Evolutionary conservation across 2,329 filamentous ascomycete species (phyloP).

Genomic region (Alternaria metachromatica): DNA sequence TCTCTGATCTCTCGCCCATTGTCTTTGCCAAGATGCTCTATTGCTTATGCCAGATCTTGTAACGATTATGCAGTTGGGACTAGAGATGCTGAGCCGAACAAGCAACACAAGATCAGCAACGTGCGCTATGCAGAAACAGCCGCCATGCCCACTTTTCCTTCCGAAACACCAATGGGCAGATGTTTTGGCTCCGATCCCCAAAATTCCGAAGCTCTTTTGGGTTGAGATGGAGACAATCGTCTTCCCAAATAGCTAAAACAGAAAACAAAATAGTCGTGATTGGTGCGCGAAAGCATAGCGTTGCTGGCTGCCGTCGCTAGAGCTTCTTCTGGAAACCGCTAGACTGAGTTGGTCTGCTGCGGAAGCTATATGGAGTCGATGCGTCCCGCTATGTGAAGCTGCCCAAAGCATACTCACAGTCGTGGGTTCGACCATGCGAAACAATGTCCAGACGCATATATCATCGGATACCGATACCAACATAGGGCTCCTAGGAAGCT

Average conservation of each 20-base stretch:
- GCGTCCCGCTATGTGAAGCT: not conserved
- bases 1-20: not conserved
- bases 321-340: not conserved
- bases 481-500: not conserved
- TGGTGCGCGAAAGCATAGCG: not conserved
- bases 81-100: not conserved
- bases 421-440: not conserved
- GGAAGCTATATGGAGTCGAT: not conserved
- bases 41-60: conserved; percentile 1
- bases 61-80: not conserved
- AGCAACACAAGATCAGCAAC: not conserved
- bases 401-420: not conserved
- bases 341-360: not conserved
- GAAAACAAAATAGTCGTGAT: conserved; percentile 3
- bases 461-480: not conserved
- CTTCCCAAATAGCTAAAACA: conserved; percentile 1
- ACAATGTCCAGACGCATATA: not conserved
- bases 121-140: not conserved
- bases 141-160: not conserved
- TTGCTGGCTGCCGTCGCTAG: not conserved
- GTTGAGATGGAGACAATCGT: not conserved
- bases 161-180: not conserved
- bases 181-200: not conserved
- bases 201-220: not conserved
- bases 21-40: not conserved